Evolutionary conservation across 2,329 filamentous ascomycete species (phyloP), one percentile per base, ranked within the genome.

Genomic region (Allantophomopsis lycopodina): DNA sequence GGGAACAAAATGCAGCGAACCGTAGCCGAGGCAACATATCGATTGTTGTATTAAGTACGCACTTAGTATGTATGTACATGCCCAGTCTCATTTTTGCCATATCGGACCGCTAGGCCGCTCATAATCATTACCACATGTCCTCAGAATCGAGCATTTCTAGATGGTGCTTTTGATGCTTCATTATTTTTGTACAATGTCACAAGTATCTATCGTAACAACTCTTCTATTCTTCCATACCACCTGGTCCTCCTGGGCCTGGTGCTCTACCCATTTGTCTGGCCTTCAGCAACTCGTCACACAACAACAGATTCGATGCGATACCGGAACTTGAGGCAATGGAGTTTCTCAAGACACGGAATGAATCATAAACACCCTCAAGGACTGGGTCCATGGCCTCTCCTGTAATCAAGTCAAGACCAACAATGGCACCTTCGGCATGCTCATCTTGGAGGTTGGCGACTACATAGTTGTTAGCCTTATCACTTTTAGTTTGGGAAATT

Each of bases 201-300:
- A 34, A 34, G 14, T 37, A 30, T 15, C 36, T 39, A 33, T 33
- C 18, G 20, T 21, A 30, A 28, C 23, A 28, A 8, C 23, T 18
- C 18, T 17, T 48, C 43, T 58, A 57, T 36, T 55, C 74, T 49
- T 79, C 76, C 71, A 77, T 78, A 43, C 73, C 75, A 4, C 74
- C 73, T 28, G 23, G 23, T 5, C 23, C 23, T 6, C 76, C 76
- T 2, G 76, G 76, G 16, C 73, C 73, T 32, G 63, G 69, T 60
- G 68, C 62, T 55, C 76, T 67, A 37, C 73, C 81, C 91, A 98
- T 98, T 68, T 98, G 89, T 59, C 91, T 75, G 45, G 91, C 91
- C 72, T 98, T 98, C 53, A 98, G 69, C 68, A 98, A 73, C 70
- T 98, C 91, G 55, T 98, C 91, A 55, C 91, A 98, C 37, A 98